Base-by-base conservation (phyloP, 2,329 filamentous ascomycete species). In the Ophiostoma himal-ulmi region DNA sequence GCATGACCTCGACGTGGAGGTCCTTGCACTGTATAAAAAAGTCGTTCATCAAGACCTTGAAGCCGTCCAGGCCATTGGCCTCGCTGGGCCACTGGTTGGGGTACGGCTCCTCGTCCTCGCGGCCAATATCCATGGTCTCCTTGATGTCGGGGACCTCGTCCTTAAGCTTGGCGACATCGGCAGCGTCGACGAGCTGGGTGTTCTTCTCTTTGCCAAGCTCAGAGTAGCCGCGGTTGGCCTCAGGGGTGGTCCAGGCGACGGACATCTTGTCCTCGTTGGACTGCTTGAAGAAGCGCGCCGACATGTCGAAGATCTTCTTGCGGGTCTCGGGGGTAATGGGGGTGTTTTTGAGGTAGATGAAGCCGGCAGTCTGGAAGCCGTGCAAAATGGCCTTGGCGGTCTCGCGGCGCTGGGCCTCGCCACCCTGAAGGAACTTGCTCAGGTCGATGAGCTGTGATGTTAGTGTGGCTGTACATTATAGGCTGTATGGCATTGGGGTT, bases 321-420 rank as follows among this genome's bases (percentile, higher is more conserved):
- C 93, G 81, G 11, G 84, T 83, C 10, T 85, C 80, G 3, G 85
- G 76, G 0, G 88, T 80, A 72, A 97, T 90, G 57, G 90, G 86
- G 74, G 94, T 89, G 79, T 94, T 91, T 75, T 89, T 89, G 54
- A 96, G 86, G 80, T 97, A 97, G 77, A 97, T 86, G 82, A 97
- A 97, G 71, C 94, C 94, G 2, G 93, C 91, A 1, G 86, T 89
- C 76, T 93, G 91, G 82, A 97, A 96, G 60, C 92, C 93, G 69
- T 88, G 77, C 14, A 94, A 88, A 74, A 97, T 89, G 57, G 90
- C 87, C 69, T 87, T 80, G 30, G 93, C 93, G 1, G 91, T 88
- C 62, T 84, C 80, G 68, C 84, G 81, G 75, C 89, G 90, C 74
- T 90, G 82, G 11, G 83, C 76, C 0, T 85, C 81, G 26, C 84